phyloP scores from a whole-genome alignment of 805 yeast species.

The Yamadazyma endophytica region DNA sequence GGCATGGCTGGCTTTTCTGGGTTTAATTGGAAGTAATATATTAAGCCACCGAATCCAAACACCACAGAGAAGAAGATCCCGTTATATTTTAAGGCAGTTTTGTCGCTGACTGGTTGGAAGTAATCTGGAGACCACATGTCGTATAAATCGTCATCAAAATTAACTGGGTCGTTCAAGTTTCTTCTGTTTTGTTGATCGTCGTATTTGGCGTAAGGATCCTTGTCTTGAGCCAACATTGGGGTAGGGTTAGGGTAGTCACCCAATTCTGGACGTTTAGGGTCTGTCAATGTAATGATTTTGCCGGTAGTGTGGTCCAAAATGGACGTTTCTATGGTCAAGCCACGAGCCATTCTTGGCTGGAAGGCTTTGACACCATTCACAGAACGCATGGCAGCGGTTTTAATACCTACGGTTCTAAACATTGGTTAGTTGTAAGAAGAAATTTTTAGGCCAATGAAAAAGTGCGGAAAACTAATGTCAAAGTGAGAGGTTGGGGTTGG shows the following conservation, averaged over 20 bases:
- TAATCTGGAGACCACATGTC: conserved; percentile 88
- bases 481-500: too few species aligned
- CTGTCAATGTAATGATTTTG: conserved; percentile 34
- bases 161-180: conserved; percentile 68
- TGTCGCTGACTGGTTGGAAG: conserved; percentile 55
- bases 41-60: conserved; percentile 40
- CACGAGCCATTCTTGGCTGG: too few species aligned
- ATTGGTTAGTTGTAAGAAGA: too few species aligned
- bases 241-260: conserved; percentile 65
- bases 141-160: conserved; percentile 65
- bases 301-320: conserved; percentile 40
- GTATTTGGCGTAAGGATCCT: conserved; percentile 68
- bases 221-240: conserved; percentile 55
- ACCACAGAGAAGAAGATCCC: conserved; percentile 42
- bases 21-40: conserved; percentile 46
- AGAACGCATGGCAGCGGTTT: too few species aligned
- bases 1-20: conserved; percentile 72
- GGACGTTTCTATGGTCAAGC: conserved; percentile 31
- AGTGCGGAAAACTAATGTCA: too few species aligned
- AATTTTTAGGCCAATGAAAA: too few species aligned
- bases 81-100: conserved; percentile 57
- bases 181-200: conserved; percentile 82
- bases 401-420: too few species aligned
- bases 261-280: conserved; percentile 38
- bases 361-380: too few species aligned